These are phyloP conservation scores for Agrocybe chaxingu DNA, from an alignment of 768 basidiomycete genomes.

Conservation along the genomic window DNA sequence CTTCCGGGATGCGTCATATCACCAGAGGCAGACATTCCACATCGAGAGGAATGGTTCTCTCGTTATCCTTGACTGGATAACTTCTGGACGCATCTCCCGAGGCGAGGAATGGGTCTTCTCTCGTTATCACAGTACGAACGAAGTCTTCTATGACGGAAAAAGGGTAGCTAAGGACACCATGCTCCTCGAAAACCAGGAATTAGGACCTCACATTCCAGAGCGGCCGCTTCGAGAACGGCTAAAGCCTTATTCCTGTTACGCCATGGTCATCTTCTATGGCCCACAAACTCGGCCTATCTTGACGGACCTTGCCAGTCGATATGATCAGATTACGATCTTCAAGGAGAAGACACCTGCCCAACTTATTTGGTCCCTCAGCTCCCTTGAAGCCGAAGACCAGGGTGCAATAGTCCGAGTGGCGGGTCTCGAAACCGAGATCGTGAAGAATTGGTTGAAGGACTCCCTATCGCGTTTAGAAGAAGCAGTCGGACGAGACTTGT, in stretches of 20 bases:
- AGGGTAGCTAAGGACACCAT: constrained; percentile 74
- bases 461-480: constrained; percentile 48
- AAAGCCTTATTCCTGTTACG: constrained; percentile 86
- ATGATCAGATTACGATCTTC: constrained; percentile 61
- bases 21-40: constrained; percentile 77
- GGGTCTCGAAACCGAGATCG: constrained; percentile 72
- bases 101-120: constrained; percentile 92
- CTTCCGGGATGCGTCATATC: constrained; percentile 80
- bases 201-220: constrained; percentile 23
- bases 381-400: constrained; percentile 37
- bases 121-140: constrained; percentile 82
- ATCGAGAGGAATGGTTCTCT: constrained; percentile 59
- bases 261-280: constrained; percentile 79
- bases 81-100: constrained; percentile 76
- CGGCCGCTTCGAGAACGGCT: constrained; percentile 60
- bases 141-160: constrained; percentile 64
- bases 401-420: constrained; percentile 71
- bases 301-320: constrained; percentile 42
- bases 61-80: constrained; percentile 87
- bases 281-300: constrained; percentile 52
- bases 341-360: constrained; percentile 53
- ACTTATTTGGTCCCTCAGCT: constrained; percentile 81
- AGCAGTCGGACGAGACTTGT: constrained; percentile 62
- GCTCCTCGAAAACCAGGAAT: constrained; percentile 58
- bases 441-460: constrained; percentile 65